Conservation (phyloP, 2,329 filamentous ascomycete genomes). For the Coniella lustricola region DNA sequence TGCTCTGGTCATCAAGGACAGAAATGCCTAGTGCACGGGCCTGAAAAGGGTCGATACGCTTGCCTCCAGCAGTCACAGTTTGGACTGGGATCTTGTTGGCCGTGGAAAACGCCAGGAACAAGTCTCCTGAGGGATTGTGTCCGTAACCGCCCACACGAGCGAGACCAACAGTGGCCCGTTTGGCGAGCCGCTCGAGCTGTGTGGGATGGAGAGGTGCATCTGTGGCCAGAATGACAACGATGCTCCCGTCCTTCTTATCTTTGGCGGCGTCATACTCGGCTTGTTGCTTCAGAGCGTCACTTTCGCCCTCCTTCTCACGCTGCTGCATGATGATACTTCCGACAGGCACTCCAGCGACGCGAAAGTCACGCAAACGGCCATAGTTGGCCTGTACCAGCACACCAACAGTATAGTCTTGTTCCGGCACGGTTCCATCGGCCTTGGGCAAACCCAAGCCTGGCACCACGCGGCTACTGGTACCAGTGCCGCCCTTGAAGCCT, state of each 20-base stretch:
- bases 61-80: constrained; percentile 26
- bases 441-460: constrained; percentile 31
- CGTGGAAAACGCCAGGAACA: constrained; percentile 62
- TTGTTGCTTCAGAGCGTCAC: constrained; percentile 21
- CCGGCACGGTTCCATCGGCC: constrained; percentile 19
- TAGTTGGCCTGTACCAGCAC: constrained; percentile 62
- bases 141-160: constrained; percentile 55
- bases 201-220: constrained; percentile 28
- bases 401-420: constrained; percentile 48
- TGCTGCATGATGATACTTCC: constrained; percentile 49
- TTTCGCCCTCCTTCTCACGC: constrained; percentile 20
- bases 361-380: constrained; percentile 47
- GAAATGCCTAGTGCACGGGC: constrained; percentile 32
- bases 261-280: constrained; percentile 28
- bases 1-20: constrained; percentile 49
- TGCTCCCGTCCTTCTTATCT: constrained; percentile 53
- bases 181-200: constrained; percentile 28
- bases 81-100: constrained; percentile 44
- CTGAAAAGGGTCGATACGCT: constrained; percentile 32
- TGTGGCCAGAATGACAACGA: constrained; percentile 54
- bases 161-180: constrained; percentile 48
- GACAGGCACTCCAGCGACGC: constrained; percentile 54
- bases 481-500: constrained; percentile 61
- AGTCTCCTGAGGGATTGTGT: constrained; percentile 56
- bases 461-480: constrained; percentile 53